phyloP scores from a whole-genome alignment of 2,329 filamentous ascomycete species.

The Graphilbum ipis-grandicollis region DNA sequence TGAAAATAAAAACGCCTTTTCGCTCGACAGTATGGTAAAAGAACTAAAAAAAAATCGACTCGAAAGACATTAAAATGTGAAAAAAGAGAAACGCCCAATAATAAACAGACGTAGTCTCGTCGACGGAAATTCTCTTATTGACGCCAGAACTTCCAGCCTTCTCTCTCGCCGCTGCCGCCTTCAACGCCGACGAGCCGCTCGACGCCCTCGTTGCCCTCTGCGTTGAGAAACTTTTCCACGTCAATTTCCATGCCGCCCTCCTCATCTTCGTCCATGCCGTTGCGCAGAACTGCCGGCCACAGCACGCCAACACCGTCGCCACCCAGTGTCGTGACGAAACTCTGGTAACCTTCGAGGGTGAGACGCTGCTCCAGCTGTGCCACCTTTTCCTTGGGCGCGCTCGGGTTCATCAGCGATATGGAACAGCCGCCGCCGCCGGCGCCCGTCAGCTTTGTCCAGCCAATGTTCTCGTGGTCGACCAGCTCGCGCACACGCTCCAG shows the following conservation, averaged over 20 bases:
- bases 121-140: too few relatives aligned
- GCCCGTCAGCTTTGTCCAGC: slow-evolving; percentile 95
- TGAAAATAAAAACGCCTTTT: neutral
- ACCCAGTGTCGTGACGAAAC: slow-evolving; percentile 78
- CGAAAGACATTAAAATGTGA: too few relatives aligned
- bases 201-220: slow-evolving; percentile 68
- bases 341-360: slow-evolving; percentile 55
- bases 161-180: slow-evolving; percentile 47
- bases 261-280: slow-evolving; percentile 59
- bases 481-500: slow-evolving; percentile 84
- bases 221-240: slow-evolving; percentile 65
- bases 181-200: slow-evolving; percentile 74
- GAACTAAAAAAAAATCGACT: too few relatives aligned
- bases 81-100: too few relatives aligned
- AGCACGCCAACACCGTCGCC: slow-evolving; percentile 89
- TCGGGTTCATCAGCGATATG: slow-evolving; percentile 71
- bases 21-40: too few relatives aligned
- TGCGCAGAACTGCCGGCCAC: slow-evolving; percentile 81
- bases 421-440: slow-evolving; percentile 92
- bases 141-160: slow-evolving; percentile 75
- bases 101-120: too few relatives aligned
- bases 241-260: slow-evolving; percentile 87
- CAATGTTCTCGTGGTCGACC: slow-evolving; percentile 73
- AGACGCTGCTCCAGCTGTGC: slow-evolving; percentile 47
- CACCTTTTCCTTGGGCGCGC: slow-evolving; percentile 37